Percentiles rank a stretch among this genome's conserved stretches.
Evolutionary conservation across 331 rosid species (phyloP).

Genomic region (Quercus lobata): DNA sequence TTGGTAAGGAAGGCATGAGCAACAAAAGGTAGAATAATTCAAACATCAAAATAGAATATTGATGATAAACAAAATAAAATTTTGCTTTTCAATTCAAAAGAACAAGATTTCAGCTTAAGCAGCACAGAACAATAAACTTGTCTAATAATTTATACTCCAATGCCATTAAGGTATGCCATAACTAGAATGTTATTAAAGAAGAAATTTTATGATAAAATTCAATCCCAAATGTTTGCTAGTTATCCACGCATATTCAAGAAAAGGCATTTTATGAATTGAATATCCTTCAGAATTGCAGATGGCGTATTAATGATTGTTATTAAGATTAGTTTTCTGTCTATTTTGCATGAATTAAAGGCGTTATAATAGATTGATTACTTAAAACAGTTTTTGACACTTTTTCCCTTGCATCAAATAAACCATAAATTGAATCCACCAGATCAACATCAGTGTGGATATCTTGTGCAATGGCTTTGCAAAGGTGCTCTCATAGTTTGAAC

Average conservation of each 20-base stretch:
- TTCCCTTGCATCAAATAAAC: background rate
- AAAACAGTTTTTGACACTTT: background rate
- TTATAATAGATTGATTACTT: background rate
- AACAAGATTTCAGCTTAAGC: background rate
- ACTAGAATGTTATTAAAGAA: background rate
- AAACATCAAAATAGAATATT: background rate
- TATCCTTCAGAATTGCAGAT: background rate
- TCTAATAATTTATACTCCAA: background rate
- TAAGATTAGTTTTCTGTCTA: background rate
- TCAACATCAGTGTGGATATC: background rate
- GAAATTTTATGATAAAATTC: background rate
- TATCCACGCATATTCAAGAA: background rate
- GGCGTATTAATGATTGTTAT: background rate
- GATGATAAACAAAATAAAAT: too few relatives aligned
- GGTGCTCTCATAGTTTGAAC: background rate
- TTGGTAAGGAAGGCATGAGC: background rate
- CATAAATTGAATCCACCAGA: background rate
- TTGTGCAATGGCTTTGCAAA: background rate
- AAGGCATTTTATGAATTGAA: background rate
- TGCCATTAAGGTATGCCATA: background rate
- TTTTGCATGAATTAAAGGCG: background rate
- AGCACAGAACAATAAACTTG: background rate
- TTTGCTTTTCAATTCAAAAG: background rate
- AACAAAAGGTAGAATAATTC: background rate
- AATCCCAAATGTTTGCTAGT: background rate